A percentile compares a stretch with the other conserved stretches of the same genome.
Evolutionary conservation across 2,329 filamentous ascomycete species (phyloP).

Genomic region (Sclerotinia borealis): DNA sequence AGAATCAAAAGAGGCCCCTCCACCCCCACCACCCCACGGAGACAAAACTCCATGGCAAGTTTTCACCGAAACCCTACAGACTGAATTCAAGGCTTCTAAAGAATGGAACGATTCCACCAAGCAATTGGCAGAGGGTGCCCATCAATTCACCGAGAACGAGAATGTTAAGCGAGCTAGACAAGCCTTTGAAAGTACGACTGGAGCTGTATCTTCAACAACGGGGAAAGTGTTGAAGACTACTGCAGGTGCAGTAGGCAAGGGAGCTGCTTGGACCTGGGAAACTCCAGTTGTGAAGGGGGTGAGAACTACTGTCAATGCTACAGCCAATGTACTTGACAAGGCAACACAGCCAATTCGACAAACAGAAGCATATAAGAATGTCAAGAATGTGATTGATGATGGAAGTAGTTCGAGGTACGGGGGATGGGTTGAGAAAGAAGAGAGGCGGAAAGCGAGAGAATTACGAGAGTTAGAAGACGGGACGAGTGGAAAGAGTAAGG

Average conservation of each 20-base stretch:
- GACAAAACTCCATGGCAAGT: conserved; percentile 99
- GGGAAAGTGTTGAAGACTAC: conserved; percentile 78
- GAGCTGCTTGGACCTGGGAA: conserved; percentile 96
- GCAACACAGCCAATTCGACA: conserved; percentile 91
- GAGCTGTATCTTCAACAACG: conserved; percentile 72
- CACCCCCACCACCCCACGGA: conserved; percentile 90
- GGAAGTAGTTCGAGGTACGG: conserved; percentile 94
- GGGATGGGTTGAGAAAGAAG: conserved; percentile 95
- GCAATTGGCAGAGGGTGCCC: conserved; percentile 79
- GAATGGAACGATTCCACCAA: conserved; percentile 99
- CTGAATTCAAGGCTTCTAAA: conserved; percentile 92
- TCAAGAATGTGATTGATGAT: conserved; percentile 95
- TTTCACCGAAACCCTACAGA: conserved; percentile 92
- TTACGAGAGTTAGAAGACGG: conserved; percentile 58
- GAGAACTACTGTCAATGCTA: conserved; percentile 76
- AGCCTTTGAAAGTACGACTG: conserved; percentile 81
- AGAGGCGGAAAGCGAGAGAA: conserved; percentile 75
- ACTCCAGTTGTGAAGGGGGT: conserved; percentile 88
- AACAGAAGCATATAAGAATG: conserved; percentile 89
- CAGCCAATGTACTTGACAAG: conserved; percentile 83
- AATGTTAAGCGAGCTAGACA: conserved; percentile 78
- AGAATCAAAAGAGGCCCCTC: conserved; percentile 47
- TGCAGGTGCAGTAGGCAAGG: conserved; percentile 79
- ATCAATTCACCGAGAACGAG: conserved; percentile 90
- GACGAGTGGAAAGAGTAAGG: conserved; percentile 38